phyloP scores from a whole-genome alignment of 2,329 filamentous ascomycete genomes.

The Volutella citrinella region DNA sequence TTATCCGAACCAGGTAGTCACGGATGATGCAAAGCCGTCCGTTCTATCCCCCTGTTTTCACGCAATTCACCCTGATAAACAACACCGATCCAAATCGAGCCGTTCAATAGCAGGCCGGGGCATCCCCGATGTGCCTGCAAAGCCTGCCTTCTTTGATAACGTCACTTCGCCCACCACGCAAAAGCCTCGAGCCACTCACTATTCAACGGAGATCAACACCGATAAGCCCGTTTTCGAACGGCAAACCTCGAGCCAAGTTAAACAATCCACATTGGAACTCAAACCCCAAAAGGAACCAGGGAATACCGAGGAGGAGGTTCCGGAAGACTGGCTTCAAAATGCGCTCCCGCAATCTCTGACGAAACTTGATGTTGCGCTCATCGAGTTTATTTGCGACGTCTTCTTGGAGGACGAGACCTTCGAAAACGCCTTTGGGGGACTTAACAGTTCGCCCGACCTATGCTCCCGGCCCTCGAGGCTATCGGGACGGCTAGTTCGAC shows the following conservation, averaged over 20 bases:
- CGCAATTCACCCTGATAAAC: constrained; percentile 33
- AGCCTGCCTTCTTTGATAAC: constrained; percentile 38
- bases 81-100: constrained; percentile 28
- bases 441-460: constrained; percentile 9
- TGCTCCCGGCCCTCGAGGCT: constrained; percentile 9
- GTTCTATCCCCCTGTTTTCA: constrained; percentile 18
- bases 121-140: constrained; percentile 34
- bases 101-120: constrained; percentile 22
- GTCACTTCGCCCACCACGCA: constrained; percentile 25
- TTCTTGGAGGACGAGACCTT: constrained; percentile 54
- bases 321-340: constrained; percentile 15
- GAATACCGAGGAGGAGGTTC: no score
- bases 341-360: constrained; percentile 56
- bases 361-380: constrained; percentile 50
- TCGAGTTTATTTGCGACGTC: constrained; percentile 60
- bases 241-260: background rate
- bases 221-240: background rate
- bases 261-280: no score
- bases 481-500: no score
- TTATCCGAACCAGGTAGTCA: no score
- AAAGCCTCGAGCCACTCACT: no score
- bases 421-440: constrained; percentile 39
- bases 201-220: background rate
- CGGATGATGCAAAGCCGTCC: no score
- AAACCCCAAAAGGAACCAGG: no score